These are phyloP conservation scores for Cystobasidium slooffiae DNA, from an alignment of 1,284 basidiomycete species.

Conservation along the genomic window DNA sequence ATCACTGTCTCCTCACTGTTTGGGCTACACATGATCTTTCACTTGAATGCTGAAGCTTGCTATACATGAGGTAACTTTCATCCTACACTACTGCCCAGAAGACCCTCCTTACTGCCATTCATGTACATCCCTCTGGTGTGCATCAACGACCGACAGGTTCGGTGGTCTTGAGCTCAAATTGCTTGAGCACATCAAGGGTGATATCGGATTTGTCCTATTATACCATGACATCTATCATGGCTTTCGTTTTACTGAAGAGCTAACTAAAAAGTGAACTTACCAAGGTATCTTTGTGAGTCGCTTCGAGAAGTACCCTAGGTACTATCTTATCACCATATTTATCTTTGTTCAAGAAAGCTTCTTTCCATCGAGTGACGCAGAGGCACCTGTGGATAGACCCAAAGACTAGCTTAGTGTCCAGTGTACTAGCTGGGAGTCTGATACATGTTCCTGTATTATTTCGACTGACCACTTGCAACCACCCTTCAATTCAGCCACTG, in stretches of 20 bases:
- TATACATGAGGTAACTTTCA: too few species aligned
- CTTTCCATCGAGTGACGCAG: constrained; percentile 42
- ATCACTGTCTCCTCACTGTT: too few species aligned
- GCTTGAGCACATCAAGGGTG: constrained; percentile 26
- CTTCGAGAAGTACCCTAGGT: constrained; percentile 38
- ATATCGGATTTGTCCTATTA: constrained; percentile 21
- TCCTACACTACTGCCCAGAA: too few species aligned
- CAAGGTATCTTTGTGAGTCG: constrained; percentile 37
- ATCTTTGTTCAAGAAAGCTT: constrained; percentile 36
- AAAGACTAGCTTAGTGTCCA: not conserved
- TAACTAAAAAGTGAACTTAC: not conserved
- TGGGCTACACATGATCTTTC: too few species aligned
- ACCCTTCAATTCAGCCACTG: constrained; percentile 9
- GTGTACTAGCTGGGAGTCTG: not conserved
- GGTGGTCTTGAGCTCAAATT: constrained; percentile 16
- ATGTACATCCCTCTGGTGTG: too few species aligned
- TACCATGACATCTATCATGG: not conserved
- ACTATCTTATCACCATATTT: constrained; percentile 33
- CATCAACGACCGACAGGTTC: constrained; percentile 9
- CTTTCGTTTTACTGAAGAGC: too few species aligned
- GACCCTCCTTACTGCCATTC: too few species aligned
- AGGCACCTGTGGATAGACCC: constrained; percentile 9
- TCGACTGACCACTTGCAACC: constrained; percentile 41
- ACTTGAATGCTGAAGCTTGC: too few species aligned
- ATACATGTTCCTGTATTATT: not conserved